Conservation (phyloP, 108 stramenopile genomes). For the Nitzschia sp. region DNA sequence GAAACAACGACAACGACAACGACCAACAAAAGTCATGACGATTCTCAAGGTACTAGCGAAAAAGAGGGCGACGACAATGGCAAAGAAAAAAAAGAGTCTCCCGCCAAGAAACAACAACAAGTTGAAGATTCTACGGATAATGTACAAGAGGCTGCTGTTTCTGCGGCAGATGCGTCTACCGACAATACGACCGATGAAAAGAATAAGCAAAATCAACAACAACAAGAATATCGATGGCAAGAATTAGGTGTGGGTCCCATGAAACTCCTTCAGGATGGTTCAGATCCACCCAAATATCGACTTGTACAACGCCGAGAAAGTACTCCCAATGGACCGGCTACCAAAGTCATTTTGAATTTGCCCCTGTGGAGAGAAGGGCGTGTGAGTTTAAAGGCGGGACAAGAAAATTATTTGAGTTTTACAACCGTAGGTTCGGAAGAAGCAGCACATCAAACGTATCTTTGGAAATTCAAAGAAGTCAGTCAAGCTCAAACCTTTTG, state of each 20-base stretch:
- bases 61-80: slow-evolving; percentile 19
- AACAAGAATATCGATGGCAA: slow-evolving; percentile 42
- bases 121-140: neutral
- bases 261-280: slow-evolving; percentile 45
- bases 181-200: neutral
- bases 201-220: neutral
- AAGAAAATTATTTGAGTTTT: slow-evolving; percentile 27
- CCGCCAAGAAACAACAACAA: slow-evolving; percentile 4
- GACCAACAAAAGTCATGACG: neutral
- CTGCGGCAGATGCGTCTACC: slow-evolving; percentile 11
- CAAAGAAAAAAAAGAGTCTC: slow-evolving; percentile 25
- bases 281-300: slow-evolving; percentile 28
- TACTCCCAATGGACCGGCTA: slow-evolving; percentile 53
- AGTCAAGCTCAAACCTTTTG: slow-evolving; percentile 8
- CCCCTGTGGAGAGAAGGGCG: slow-evolving; percentile 47
- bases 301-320: slow-evolving; percentile 77
- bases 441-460: slow-evolving; percentile 15
- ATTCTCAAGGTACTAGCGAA: neutral
- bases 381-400: slow-evolving; percentile 6
- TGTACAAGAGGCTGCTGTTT: slow-evolving; percentile 38
- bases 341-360: slow-evolving; percentile 67
- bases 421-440: slow-evolving; percentile 9
- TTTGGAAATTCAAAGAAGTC: slow-evolving; percentile 31
- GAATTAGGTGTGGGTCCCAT: slow-evolving; percentile 80
- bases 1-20: neutral